Base-by-base conservation (phyloP, 257 asterid genomes). In the Ocimum tenuiflorum region DNA sequence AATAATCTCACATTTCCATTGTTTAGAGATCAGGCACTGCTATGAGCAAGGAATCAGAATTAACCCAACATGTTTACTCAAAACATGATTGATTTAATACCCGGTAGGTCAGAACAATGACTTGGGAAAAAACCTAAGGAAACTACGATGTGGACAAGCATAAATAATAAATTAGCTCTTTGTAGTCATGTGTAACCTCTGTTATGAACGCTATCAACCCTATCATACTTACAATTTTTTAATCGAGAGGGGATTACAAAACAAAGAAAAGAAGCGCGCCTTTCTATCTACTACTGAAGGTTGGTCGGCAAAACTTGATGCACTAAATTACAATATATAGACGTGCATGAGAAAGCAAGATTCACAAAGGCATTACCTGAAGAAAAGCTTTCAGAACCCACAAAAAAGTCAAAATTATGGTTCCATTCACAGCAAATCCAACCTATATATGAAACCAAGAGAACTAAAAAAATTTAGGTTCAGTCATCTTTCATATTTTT, bases 331-430 rank as follows among this genome's bases (percentile, higher is more conserved):
- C 15, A 31, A 27, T 24, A 1, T 13, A 18, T 10, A 3, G 33
- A 35, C 57, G 35, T 42, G 13, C 10, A 42, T 2, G 42, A 71
- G 64, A 62, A 54, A 31, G 7, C 20, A 18, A 38, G 23, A 58
- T 35, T 58, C 12, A 14, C 35, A 19, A 68, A 39, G 13, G 69
- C 64, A 50, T 71, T 76, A 89, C 99, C 95, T 87, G 79, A 52
- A 89, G 85, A 77, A 89, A 88, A 41, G 99, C 95, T 82, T 83
- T 89, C 69, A 86, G 78, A 73, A 89, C 84, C 97, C 99, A 89
- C 82, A 92, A 75, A 75, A 89, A 92, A 2, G 96, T 78, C 63
- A 92, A 73, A 53, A 86, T 87, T 79, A 92, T 71, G 52, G 87
- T 78, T 50, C 96, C 99, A 20, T 92, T 84, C 53, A 92, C 97